These are phyloP conservation scores for Serendipita vermifera DNA, from an alignment of 768 basidiomycete genomes.

Conservation along the genomic window DNA sequence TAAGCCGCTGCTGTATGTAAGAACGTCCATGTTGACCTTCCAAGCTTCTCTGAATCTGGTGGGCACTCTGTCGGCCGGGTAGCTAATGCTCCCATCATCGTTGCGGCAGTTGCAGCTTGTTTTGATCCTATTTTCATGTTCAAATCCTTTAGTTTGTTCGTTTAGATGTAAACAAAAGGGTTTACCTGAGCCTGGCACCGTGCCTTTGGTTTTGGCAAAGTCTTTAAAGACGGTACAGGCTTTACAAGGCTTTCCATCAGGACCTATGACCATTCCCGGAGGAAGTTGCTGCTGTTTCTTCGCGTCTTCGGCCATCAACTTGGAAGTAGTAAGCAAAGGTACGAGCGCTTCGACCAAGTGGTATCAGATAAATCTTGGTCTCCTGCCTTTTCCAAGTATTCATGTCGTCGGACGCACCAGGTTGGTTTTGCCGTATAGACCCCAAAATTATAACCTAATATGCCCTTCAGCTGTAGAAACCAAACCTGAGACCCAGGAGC, in stretches of 20 bases:
- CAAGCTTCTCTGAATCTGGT: slow-evolving; percentile 79
- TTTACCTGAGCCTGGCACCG: slow-evolving; percentile 16
- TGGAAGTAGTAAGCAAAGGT: not conserved
- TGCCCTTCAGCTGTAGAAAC: not conserved
- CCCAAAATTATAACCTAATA: not conserved
- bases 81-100: slow-evolving; percentile 17
- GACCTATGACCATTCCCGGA: slow-evolving; percentile 77
- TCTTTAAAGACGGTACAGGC: slow-evolving; percentile 61
- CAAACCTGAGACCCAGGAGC: not conserved
- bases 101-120: slow-evolving; percentile 9
- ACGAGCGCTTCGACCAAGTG: not conserved
- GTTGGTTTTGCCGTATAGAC: not conserved
- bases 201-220: slow-evolving; percentile 12
- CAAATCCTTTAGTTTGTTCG: not conserved
- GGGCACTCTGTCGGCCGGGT: slow-evolving; percentile 60
- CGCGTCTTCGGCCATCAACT: not conserved
- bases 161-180: slow-evolving; percentile 18
- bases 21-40: slow-evolving; percentile 93
- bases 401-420: not conserved
- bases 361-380: slow-evolving; percentile 2
- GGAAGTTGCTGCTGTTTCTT: slow-evolving; percentile 32
- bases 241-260: slow-evolving; percentile 93
- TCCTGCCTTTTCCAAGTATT: not conserved
- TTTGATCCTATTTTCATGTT: not conserved
- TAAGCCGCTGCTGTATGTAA: slow-evolving; percentile 91